Evolutionary conservation across 2,329 filamentous ascomycete genomes (phyloP).

Genomic region (Fusarium guadeloupense): DNA sequence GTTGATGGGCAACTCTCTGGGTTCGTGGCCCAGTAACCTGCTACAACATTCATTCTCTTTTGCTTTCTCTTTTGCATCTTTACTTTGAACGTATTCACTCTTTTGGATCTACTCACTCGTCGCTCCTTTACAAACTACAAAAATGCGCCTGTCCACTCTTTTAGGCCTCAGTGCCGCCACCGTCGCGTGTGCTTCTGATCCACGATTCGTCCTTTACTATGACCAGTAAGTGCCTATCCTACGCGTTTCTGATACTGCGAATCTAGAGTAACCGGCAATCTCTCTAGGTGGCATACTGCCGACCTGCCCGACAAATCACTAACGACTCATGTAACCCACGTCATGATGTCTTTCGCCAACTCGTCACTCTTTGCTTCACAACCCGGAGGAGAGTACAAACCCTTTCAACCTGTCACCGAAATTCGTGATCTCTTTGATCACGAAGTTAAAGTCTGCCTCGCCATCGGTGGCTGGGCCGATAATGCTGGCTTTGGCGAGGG

Average conservation of each 20-base stretch:
- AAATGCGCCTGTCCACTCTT: neutral
- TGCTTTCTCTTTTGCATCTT: neutral
- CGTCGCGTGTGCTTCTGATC: slow-evolving; percentile 22
- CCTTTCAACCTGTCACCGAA: slow-evolving; percentile 62
- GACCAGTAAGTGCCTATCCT: slow-evolving; percentile 52
- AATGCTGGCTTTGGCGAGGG: slow-evolving; percentile 63
- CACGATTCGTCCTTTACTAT: slow-evolving; percentile 54
- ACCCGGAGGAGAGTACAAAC: slow-evolving; percentile 53
- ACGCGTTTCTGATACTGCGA: fast-evolving
- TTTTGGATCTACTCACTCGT: no score
- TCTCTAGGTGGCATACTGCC: slow-evolving; percentile 52
- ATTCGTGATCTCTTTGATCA: slow-evolving; percentile 62
- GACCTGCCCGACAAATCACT: slow-evolving; percentile 49
- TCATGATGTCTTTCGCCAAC: slow-evolving; percentile 64
- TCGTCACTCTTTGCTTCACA: slow-evolving; percentile 59
- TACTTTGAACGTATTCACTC: neutral
- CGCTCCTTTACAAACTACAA: no score
- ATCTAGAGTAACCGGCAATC: neutral
- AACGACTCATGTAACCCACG: slow-evolving; percentile 60
- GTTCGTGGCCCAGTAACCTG: neutral
- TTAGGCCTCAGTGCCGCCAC: neutral
- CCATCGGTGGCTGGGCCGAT: slow-evolving; percentile 74
- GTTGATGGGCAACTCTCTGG: neutral
- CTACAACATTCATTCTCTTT: neutral
- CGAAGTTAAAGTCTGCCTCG: slow-evolving; percentile 67